Evolutionary conservation across 805 yeast genomes (phyloP).

Genomic region (Candida caryicola): DNA sequence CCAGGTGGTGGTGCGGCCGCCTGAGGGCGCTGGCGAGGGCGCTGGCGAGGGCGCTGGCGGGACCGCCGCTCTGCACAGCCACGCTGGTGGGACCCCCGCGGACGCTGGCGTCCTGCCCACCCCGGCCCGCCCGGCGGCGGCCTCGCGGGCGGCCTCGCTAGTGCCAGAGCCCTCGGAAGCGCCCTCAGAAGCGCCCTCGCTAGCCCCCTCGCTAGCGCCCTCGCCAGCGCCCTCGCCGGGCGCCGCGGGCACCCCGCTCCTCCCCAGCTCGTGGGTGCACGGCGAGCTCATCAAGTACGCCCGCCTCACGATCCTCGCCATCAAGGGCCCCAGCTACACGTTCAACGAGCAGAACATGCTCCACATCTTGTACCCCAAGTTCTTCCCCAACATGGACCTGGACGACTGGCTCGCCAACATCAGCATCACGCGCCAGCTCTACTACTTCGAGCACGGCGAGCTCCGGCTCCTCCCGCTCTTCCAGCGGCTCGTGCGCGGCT

Average conservation of each 20-base stretch:
- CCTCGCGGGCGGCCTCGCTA: not conserved
- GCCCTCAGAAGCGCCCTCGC: not conserved
- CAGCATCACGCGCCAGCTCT: slow-evolving; percentile 16
- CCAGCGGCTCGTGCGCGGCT: slow-evolving; percentile 14
- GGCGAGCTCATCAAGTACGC: slow-evolving; percentile 33
- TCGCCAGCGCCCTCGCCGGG: not conserved
- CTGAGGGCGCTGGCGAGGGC: not conserved
- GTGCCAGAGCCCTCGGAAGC: not conserved
- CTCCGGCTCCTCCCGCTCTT: slow-evolving; percentile 21
- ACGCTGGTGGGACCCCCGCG: not conserved
- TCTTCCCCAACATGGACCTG: slow-evolving; percentile 40
- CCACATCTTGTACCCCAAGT: slow-evolving; percentile 44
- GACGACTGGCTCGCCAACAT: slow-evolving; percentile 38
- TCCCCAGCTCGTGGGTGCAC: slow-evolving; percentile 35
- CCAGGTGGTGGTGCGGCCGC: not conserved
- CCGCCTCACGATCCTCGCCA: slow-evolving; percentile 38
- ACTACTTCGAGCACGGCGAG: slow-evolving; percentile 11
- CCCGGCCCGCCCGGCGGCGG: not conserved
- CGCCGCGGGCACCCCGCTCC: slow-evolving; percentile 15
- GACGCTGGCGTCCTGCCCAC: not conserved
- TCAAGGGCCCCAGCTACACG: slow-evolving; percentile 37
- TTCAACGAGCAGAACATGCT: slow-evolving; percentile 42
- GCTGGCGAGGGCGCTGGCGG: too few relatives aligned
- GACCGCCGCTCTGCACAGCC: too few relatives aligned
- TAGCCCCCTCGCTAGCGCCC: not conserved